A percentile compares a stretch with the other conserved stretches of the same genome.
These are phyloP conservation scores for Oldenlandia corymbosa DNA, from an alignment of 257 asterid species.

Conservation along the genomic window DNA sequence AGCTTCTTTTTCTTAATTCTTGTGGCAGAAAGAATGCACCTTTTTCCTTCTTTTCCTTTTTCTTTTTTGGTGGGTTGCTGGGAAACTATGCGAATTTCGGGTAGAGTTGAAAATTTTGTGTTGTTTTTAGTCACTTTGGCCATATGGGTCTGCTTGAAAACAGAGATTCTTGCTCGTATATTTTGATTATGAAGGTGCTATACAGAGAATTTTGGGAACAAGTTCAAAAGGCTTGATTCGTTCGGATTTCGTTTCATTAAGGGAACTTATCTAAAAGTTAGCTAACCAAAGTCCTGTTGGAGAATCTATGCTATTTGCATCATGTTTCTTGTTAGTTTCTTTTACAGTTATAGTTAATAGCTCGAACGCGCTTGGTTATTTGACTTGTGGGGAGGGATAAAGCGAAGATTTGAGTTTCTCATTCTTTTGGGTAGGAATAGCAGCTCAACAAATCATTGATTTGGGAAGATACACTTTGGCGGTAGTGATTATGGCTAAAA, in stretches of 20 bases:
- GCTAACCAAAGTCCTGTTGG: neutral
- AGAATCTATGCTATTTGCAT: neutral
- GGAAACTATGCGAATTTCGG: neutral
- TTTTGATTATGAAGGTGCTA: neutral
- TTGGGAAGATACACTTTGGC: neutral
- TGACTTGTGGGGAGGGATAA: too few species aligned
- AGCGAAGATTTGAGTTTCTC: too few species aligned
- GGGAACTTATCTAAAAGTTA: neutral
- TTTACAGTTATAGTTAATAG: neutral
- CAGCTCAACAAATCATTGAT: neutral
- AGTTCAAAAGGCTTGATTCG: neutral
- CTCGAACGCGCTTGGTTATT: neutral
- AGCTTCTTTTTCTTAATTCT: neutral
- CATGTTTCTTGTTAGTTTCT: neutral
- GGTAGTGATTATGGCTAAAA: neutral
- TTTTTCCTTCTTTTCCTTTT: neutral
- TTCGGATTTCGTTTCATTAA: neutral
- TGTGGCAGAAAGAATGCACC: neutral
- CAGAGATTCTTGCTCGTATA: neutral
- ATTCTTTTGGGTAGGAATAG: neutral
- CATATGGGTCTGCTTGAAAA: neutral
- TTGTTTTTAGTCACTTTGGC: neutral
- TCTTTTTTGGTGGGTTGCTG: neutral
- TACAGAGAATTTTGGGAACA: neutral
- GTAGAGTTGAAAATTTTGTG: constrained; percentile 8